Evolutionary conservation across 768 basidiomycete genomes (phyloP), one percentile per base, ranked within the genome.

Genomic region (Tricholomella constricta): DNA sequence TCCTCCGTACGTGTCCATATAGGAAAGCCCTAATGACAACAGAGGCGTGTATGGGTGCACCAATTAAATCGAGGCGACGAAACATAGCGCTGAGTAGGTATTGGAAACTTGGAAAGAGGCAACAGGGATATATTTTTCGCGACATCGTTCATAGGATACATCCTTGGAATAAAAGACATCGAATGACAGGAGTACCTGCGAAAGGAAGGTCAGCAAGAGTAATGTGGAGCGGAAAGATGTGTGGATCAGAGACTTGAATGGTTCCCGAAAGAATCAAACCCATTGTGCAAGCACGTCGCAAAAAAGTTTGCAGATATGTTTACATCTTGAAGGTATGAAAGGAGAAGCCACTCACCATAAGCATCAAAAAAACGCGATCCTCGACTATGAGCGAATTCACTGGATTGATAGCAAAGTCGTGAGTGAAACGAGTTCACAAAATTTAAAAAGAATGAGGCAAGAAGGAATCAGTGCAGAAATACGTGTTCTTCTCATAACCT

Each of bases 211-310:
- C 17, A 40, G 38, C 17, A 4, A n/a, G 11, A 47, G 26, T 36
- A 9, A 25, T 25, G 23, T 29, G 50, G 11, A 23, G 19, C 38
- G 12, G 31, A 19, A 7, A 17, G 23, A 26, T 6, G 17, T 10
- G 12, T n/a, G 27, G 15, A 48, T 87, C 85, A 86, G 86, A 81
- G 85, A 87, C 85, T 88, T 87, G 86, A 88, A 88, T 87, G 84
- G 83, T 78, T 85, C 80, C 84, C 76, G 71, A 82, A 83, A 83
- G 83, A 83, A 79, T 69, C 62, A 65, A 73, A 74, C 78, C 75
- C 84, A 84, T 59, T 29, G 80, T 80, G 79, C 77, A 69, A 70
- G 73, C 83, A 82, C 84, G 76, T 86, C 83, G 75, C 73, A 69
- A 49, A 53, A 61, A 40, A 47, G 69, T 74, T 72, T 70, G 78